These are phyloP conservation scores for Pisolithus orientalis DNA, from an alignment of 768 basidiomycete genomes.

Conservation along the genomic window DNA sequence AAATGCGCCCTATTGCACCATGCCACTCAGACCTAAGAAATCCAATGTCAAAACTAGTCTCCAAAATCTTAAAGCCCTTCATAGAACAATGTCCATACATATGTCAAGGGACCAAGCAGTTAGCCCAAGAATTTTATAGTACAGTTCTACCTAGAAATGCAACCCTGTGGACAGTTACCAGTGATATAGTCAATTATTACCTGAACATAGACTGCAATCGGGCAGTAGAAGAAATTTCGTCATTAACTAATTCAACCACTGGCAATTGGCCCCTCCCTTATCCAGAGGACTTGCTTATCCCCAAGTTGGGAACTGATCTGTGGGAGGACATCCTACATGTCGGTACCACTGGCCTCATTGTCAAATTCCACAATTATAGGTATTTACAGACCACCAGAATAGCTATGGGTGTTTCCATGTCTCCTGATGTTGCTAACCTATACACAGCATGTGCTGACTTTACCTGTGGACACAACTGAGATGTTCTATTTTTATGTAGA, in stretches of 20 bases:
- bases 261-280: background rate
- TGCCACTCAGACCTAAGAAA: too few relatives aligned
- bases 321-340: background rate
- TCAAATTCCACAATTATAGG: slow-evolving; percentile 1
- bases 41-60: slow-evolving; percentile 3
- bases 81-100: too few relatives aligned
- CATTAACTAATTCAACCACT: too few relatives aligned
- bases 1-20: too few relatives aligned
- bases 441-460: slow-evolving; percentile 3
- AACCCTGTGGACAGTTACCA: background rate
- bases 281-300: background rate
- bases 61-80: slow-evolving; percentile 2
- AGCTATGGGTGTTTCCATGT: slow-evolving; percentile 11
- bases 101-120: background rate
- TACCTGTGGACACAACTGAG: background rate
- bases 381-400: slow-evolving; percentile 8
- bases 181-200: slow-evolving; percentile 8
- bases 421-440: slow-evolving; percentile 11
- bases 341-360: background rate
- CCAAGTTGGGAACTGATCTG: background rate
- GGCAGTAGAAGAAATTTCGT: too few relatives aligned
- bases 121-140: background rate
- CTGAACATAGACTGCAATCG: background rate
- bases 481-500: slow-evolving; percentile 4
- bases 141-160: background rate